phyloP scores from a whole-genome alignment of 1,284 basidiomycete species.

The Microbotryum violaceum region DNA sequence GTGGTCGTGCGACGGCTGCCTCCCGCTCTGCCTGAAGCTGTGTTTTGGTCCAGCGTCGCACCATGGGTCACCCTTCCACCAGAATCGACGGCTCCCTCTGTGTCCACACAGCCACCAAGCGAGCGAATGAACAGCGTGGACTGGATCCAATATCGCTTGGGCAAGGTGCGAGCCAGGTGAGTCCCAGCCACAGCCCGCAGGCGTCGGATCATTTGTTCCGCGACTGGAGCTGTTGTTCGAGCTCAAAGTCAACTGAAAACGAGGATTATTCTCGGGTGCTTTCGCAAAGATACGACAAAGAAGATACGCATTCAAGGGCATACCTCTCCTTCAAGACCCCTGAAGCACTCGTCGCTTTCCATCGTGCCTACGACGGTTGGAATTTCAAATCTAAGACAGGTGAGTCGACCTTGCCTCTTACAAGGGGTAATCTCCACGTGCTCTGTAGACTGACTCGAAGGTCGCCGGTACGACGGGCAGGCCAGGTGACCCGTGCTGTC shows the following conservation, averaged over 20 bases:
- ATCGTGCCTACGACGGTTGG: constrained; percentile 82
- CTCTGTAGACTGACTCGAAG: not conserved
- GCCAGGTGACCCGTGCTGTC: constrained; percentile 74
- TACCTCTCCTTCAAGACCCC: constrained; percentile 81
- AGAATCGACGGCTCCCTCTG: constrained; percentile 58
- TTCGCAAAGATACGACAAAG: constrained; percentile 50
- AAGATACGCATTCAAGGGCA: constrained; percentile 75
- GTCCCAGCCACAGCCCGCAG: not conserved
- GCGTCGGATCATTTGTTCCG: not conserved
- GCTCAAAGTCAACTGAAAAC: not conserved
- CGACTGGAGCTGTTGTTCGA: not conserved
- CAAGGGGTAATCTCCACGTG: too few species aligned
- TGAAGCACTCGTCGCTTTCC: constrained; percentile 65
- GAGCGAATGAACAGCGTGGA: constrained; percentile 40
- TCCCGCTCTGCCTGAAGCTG: constrained; percentile 78
- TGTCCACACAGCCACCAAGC: constrained; percentile 52
- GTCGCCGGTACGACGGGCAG: constrained; percentile 43
- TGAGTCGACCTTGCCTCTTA: constrained; percentile 40
- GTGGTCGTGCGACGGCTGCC: constrained; percentile 80
- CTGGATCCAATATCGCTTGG: constrained; percentile 53
- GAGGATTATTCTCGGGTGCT: not conserved
- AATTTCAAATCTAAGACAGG: constrained; percentile 84
- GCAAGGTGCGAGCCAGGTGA: constrained; percentile 27
- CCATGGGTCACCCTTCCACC: constrained; percentile 73
- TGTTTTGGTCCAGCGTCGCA: constrained; percentile 87